Evolutionary conservation across 495 filamentous ascomycete species (phyloP), one percentile per base, ranked within the genome.

Genomic region (Glarea lozoyensis): DNA sequence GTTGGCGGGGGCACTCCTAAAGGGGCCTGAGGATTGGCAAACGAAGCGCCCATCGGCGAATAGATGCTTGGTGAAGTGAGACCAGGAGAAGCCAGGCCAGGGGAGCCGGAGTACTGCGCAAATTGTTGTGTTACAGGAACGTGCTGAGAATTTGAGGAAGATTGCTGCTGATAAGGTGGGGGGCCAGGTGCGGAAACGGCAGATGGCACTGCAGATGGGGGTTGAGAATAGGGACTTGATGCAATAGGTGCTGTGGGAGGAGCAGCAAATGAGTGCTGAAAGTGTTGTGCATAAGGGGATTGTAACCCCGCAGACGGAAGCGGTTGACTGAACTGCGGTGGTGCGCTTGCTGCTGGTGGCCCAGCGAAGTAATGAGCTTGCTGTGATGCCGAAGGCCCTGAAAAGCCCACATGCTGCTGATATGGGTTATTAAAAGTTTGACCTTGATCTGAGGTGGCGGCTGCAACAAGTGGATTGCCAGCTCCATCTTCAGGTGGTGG

Each of bases 401-500:
- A 35, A 37, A 59, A 41, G 37, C 24, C 10, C 20, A 29, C 41
- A 6, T 52, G 15, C 19, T 35, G 10, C 42, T 46, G 30, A 23
- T 37, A 47, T 4, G 53, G 44, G 0, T 41, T 15, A 27, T 56
- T 54, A 36, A 66, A 69, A n/a, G 60, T 44, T 33, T 64, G 62
- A 24, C 63, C 66, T 15, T 82, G 69, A 49, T 92, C 87, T 36
- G 76, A 69, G 43, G 72, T 76, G 0, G 80, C 69, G 2, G 84
- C 84, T 16, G 76, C 76, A 36, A 72, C 71, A 9, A 94, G 67
- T 2, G 85, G 86, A 25, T 86, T 88, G 10, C 81, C 78, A 22
- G 65, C 64, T 31, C 67, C 77, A 22, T 80, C 84, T 53, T 90
- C 84, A 11, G 74, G 71, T 5, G 88, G 88, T 7, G 87, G 88